Conservation (phyloP, 2,329 filamentous ascomycete species). For the Didymella lethalis region DNA sequence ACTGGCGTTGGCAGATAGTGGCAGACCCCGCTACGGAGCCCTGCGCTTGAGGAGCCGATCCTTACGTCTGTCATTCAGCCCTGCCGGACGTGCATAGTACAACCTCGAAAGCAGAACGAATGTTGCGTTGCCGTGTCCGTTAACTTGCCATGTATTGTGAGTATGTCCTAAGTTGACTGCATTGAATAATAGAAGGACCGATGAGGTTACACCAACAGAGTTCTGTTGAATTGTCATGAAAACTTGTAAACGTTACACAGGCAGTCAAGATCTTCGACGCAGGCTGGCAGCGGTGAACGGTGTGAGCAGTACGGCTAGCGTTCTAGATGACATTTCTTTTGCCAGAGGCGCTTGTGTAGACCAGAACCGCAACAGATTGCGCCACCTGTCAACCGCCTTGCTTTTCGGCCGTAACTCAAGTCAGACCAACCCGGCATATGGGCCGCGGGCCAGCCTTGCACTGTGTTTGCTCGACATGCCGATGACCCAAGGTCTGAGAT, state of each 20-base stretch:
- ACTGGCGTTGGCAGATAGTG: background rate
- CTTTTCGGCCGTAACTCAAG: background rate
- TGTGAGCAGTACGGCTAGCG: background rate
- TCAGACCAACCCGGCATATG: background rate
- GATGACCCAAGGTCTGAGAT: background rate
- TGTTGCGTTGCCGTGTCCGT: background rate
- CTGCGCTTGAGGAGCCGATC: slow-evolving; percentile 12
- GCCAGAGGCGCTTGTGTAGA: background rate
- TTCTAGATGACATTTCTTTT: slow-evolving; percentile 1
- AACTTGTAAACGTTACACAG: slow-evolving; percentile 3
- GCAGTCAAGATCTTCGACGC: slow-evolving; percentile 1
- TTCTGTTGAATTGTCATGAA: slow-evolving; percentile 4
- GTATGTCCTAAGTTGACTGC: background rate
- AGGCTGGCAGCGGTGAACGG: background rate
- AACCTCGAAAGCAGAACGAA: background rate
- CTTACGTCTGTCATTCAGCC: slow-evolving; percentile 3
- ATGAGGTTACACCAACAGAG: slow-evolving; percentile 3
- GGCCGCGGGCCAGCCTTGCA: background rate
- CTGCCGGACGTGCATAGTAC: background rate
- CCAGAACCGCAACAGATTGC: background rate
- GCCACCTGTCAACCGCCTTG: background rate
- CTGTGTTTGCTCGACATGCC: background rate
- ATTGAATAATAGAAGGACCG: background rate
- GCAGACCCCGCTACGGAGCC: slow-evolving; percentile 3
- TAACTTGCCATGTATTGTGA: background rate